phyloP scores from a whole-genome alignment of 2,329 filamentous ascomycete species.

The Fusarium lyarnte region DNA sequence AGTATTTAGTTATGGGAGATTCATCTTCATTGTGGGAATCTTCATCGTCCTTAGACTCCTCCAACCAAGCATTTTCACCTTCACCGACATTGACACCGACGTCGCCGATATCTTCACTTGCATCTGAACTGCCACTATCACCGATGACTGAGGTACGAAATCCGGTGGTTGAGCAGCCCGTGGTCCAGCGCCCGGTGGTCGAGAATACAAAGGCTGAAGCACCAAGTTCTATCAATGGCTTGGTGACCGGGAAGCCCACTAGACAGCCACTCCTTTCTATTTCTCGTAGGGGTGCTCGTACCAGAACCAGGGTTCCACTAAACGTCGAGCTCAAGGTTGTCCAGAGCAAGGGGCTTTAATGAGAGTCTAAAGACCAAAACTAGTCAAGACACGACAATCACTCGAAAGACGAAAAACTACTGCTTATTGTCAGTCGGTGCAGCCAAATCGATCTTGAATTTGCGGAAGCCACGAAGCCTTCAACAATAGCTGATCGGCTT shows the following conservation, averaged over 20 bases:
- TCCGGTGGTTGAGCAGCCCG: not conserved
- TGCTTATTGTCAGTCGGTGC: no score
- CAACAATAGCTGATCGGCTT: slow-evolving; percentile 20
- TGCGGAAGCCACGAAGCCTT: no score
- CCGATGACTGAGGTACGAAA: no score
- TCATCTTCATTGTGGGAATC: no score
- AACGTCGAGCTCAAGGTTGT: not conserved
- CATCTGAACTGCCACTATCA: no score
- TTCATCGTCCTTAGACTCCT: no score
- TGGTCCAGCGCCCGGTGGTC: no score
- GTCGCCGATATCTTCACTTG: no score
- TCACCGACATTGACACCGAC: no score
- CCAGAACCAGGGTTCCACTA: not conserved
- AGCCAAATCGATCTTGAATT: no score
- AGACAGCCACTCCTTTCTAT: not conserved
- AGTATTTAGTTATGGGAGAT: no score
- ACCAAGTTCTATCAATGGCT: not conserved
- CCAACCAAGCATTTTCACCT: no score
- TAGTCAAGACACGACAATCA: not conserved
- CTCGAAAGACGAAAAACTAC: not conserved
- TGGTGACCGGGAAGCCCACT: not conserved
- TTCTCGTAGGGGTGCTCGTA: not conserved
- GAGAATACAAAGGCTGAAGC: not conserved
- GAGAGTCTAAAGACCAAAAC: not conserved
- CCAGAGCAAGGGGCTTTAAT: not conserved